These are phyloP conservation scores for Remersonia thermophila DNA, from an alignment of 2,329 filamentous ascomycete genomes.

Conservation along the genomic window DNA sequence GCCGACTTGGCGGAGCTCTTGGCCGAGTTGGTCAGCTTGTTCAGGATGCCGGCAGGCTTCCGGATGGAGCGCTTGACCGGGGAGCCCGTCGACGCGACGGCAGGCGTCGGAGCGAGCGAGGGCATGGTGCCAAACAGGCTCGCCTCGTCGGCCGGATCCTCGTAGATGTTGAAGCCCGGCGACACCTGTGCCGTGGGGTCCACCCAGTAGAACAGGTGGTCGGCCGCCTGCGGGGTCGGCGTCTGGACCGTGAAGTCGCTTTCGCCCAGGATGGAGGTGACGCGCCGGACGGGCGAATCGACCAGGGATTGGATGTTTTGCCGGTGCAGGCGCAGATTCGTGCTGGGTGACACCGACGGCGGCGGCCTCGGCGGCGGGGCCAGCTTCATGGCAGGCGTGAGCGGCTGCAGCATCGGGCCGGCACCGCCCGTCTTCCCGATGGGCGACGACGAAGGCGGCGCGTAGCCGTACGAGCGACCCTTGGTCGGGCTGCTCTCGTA, in stretches of 20 bases:
- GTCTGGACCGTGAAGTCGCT: slow-evolving; percentile 42
- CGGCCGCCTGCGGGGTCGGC: slow-evolving; percentile 56
- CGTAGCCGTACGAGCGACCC: slow-evolving; percentile 40
- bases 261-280: slow-evolving; percentile 31
- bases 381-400: slow-evolving; percentile 77
- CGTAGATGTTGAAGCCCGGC: too few relatives aligned
- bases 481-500: slow-evolving; percentile 87
- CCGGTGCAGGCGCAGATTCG: slow-evolving; percentile 79
- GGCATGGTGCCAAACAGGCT: slow-evolving; percentile 33
- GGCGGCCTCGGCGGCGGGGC: slow-evolving; percentile 46
- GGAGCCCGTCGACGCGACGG: slow-evolving; percentile 42
- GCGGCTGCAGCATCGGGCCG: slow-evolving; percentile 55
- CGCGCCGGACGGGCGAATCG: slow-evolving; percentile 54
- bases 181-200: slow-evolving; percentile 21
- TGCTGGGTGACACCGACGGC: slow-evolving; percentile 83
- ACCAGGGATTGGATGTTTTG: slow-evolving; percentile 71
- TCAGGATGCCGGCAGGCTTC: slow-evolving; percentile 48
- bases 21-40: slow-evolving; percentile 43
- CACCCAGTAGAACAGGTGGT: slow-evolving; percentile 41
- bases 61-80: slow-evolving; percentile 52
- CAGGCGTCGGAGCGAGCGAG: slow-evolving; percentile 25
- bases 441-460: slow-evolving; percentile 55
- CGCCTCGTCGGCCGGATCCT: slow-evolving; percentile 34
- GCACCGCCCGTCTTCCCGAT: slow-evolving; percentile 40
- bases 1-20: slow-evolving; percentile 40